Conservation (phyloP, 345 rosid genomes). For the Melaleuca quinquenervia region DNA sequence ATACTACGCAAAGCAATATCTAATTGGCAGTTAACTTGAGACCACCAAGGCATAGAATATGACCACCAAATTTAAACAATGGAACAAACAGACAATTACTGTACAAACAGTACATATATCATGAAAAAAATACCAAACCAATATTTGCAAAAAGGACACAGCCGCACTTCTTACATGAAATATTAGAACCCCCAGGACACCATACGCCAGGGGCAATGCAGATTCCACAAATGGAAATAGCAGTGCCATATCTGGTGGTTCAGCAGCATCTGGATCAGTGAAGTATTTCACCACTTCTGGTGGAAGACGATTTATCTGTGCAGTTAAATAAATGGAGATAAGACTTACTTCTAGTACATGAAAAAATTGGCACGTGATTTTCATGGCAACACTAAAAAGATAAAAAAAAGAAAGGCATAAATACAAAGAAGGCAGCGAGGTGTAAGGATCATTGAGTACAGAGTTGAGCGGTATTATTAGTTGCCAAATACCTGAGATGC, state of each 20-base stretch:
- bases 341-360: background rate
- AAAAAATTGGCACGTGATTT: background rate
- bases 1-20: background rate
- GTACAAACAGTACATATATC: background rate
- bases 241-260: slow-evolving; percentile 85
- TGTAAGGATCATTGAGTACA: background rate
- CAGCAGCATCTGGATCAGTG: slow-evolving; percentile 82
- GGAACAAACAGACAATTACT: background rate
- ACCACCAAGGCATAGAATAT: background rate
- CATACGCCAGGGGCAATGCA: slow-evolving; percentile 90
- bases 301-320: slow-evolving; percentile 87
- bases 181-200: slow-evolving; percentile 75
- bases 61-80: background rate
- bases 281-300: slow-evolving; percentile 89
- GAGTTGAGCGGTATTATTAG: background rate
- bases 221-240: slow-evolving; percentile 83
- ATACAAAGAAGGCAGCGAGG: background rate
- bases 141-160: background rate
- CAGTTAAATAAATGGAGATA: slow-evolving; percentile 7
- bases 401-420: background rate
- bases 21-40: background rate
- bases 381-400: background rate
- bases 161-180: slow-evolving; percentile 61
- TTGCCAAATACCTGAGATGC: slow-evolving; percentile 71
- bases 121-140: background rate